Percentiles rank a stretch among this genome's conserved stretches.
Conservation (phyloP, 192 early-diverging fungal genomes). For the Coemansia sp. region DNA sequence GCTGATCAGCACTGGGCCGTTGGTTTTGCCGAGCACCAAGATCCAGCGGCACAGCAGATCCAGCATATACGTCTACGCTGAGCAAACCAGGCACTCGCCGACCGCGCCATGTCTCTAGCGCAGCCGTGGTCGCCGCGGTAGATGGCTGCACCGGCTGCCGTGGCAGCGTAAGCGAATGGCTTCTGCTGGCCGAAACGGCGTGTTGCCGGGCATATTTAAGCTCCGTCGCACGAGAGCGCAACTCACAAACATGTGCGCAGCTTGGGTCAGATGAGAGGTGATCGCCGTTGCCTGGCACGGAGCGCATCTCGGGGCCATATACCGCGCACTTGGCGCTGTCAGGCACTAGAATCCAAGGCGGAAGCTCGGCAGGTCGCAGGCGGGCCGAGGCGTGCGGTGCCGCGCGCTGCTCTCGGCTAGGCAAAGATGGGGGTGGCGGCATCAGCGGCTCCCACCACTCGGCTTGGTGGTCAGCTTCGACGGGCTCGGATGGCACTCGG, state of each 20-base stretch:
- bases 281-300: neutral
- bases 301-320: constrained; percentile 14
- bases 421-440: constrained; percentile 21
- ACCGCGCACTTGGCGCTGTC: constrained; percentile 36
- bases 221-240: constrained; percentile 35
- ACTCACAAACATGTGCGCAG: constrained; percentile 33
- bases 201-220: constrained; percentile 37
- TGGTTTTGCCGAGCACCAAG: neutral
- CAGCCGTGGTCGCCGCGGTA: neutral
- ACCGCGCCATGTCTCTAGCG: constrained; percentile 37
- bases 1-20: constrained; percentile 1
- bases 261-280: constrained; percentile 14
- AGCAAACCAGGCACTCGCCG: constrained; percentile 35
- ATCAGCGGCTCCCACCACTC: constrained; percentile 48
- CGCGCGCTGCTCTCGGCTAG: constrained; percentile 8
- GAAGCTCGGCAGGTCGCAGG: constrained; percentile 24
- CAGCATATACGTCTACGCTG: constrained; percentile 16
- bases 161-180: constrained; percentile 2
- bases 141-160: too few relatives aligned
- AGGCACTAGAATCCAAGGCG: constrained; percentile 23
- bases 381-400: neutral
- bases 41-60: constrained; percentile 15
- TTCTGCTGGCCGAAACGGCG: constrained; percentile 6
- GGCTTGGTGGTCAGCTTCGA: constrained; percentile 11
- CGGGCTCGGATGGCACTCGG: constrained; percentile 14